phyloP scores from a whole-genome alignment of 352 stramenopile species.

The Globisporangium middletonii region DNA sequence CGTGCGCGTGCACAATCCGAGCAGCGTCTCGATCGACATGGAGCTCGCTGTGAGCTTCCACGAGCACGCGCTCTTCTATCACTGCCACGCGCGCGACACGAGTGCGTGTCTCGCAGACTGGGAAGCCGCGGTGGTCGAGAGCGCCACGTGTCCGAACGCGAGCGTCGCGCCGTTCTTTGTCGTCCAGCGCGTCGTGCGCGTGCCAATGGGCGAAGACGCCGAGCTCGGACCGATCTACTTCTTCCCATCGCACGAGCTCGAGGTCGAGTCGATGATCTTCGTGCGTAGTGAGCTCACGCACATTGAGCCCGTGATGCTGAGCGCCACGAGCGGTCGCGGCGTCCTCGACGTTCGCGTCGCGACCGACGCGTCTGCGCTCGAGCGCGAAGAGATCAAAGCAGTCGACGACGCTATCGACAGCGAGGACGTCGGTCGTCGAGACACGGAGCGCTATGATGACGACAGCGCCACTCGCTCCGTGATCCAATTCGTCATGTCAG shows the following conservation, averaged over 20 bases:
- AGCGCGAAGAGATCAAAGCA: not conserved
- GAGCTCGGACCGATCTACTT: constrained; percentile 63
- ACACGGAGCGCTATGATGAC: not conserved
- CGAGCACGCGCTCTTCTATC: constrained; percentile 42
- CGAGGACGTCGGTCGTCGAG: not conserved
- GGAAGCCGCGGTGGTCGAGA: constrained; percentile 5
- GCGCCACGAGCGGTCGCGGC: constrained; percentile 36
- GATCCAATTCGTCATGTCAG: not conserved
- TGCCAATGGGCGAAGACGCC: constrained; percentile 15
- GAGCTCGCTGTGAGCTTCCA: constrained; percentile 33
- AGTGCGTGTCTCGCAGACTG: constrained; percentile 34
- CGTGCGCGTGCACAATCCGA: constrained; percentile 42
- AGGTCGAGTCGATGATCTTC: constrained; percentile 29
- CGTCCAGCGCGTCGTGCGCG: constrained; percentile 16
- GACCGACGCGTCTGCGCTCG: not conserved
- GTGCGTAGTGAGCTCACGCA: constrained; percentile 65
- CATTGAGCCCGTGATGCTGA: constrained; percentile 38
- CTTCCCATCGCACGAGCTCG: constrained; percentile 30
- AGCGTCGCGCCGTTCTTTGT: constrained; percentile 33
- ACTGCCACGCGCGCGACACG: constrained; percentile 23
- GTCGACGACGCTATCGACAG: not conserved
- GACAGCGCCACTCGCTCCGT: not conserved
- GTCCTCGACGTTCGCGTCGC: constrained; percentile 16
- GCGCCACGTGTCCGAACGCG: not conserved
- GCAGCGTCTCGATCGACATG: constrained; percentile 37